Evolutionary conservation across 2,329 filamentous ascomycete species (phyloP), one percentile per base, ranked within the genome.

Genomic region (Colletotrichum tropicale): DNA sequence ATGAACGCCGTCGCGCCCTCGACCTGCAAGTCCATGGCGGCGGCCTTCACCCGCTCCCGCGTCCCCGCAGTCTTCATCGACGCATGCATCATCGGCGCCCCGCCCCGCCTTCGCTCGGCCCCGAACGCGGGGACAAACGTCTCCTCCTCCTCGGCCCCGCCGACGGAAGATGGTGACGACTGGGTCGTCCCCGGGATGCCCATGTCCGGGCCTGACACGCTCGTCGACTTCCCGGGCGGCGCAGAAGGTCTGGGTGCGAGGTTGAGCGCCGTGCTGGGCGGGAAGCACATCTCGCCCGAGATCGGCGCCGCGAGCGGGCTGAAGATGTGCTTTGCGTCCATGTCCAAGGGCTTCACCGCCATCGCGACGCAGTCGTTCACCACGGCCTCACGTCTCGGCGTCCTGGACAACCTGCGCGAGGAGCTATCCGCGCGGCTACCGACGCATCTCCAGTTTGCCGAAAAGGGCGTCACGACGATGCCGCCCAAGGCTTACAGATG

Each of bases 401-500:
- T 96, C 1, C 86, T 94, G 1, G 86, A 84, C 1, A 88, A 92
- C 66, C 85, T 96, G 34, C 85, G 89, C 74, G 82, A 83, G 12
- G 90, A 94, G 77, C 83, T 95, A 70, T 83, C 85, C 15, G 82
- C 84, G 12, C 85, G 88, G 73, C 85, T 87, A 65, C 91, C 93
- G 0, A 81, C 80, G 4, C 83, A 87, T 43, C 86, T 87, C 16
- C 82, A 84, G 30, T 81, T 84, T 66, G 90, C 88, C 0, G 88
- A 91, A 79, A 86, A 81, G 36, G 85, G 88, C 3, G 85, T 94
- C 10, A 85, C 89, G 6, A 85, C 83, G 16, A 94, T 95, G 89
- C 88, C 93, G 28, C 91, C 92, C 9, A 96, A 96, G 84, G 94
- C 94, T 21, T 95, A 95, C 82, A 87, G 94, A 13, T 96, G 94